Conservation (phyloP, 306 rosid species). For the Pueraria montana region DNA sequence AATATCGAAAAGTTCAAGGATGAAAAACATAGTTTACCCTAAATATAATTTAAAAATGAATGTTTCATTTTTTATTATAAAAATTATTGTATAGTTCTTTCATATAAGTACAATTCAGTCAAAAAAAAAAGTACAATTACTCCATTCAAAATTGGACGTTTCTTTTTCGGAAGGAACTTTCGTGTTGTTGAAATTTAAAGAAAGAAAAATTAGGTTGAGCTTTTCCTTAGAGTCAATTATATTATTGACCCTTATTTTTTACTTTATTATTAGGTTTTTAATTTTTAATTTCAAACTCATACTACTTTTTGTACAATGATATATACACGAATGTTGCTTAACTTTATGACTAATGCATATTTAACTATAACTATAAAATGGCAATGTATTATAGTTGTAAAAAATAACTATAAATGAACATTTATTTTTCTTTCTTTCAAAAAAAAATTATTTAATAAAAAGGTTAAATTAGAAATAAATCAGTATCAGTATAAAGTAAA, state of each 20-base stretch:
- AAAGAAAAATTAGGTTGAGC: background rate
- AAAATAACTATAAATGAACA: background rate
- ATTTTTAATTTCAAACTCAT: background rate
- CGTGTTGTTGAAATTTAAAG: constrained; percentile 1
- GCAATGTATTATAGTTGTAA: background rate
- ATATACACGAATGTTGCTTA: background rate
- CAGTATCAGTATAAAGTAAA: background rate
- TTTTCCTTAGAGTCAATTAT: constrained; percentile 5
- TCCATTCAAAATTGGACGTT: background rate
- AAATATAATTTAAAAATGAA: too few relatives aligned
- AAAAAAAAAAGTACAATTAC: too few relatives aligned
- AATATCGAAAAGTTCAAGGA: too few relatives aligned
- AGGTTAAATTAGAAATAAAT: background rate
- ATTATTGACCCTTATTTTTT: background rate
- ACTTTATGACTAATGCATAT: background rate
- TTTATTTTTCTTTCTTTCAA: too few relatives aligned
- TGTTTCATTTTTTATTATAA: too few relatives aligned
- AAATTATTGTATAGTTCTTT: background rate
- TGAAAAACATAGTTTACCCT: too few relatives aligned
- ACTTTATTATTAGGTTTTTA: background rate
- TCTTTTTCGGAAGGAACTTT: background rate
- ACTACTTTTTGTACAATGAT: background rate
- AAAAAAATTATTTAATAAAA: background rate
- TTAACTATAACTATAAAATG: background rate
- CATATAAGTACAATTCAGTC: background rate